Base-by-base conservation (phyloP, 257 asterid species). In the Solanum clarkiae region DNA sequence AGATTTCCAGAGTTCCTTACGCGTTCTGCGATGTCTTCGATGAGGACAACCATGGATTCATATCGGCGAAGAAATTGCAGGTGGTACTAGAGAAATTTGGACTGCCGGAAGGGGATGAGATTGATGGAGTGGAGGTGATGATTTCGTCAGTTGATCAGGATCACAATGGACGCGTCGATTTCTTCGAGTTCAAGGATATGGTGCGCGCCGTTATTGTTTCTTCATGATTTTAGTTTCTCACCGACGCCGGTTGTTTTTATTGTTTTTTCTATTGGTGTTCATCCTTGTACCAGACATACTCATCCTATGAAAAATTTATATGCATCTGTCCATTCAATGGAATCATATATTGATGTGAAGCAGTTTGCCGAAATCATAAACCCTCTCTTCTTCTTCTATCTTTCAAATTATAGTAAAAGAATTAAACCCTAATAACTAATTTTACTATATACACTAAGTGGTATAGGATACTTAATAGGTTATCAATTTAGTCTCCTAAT, bases 151-250 rank as follows among this genome's bases (percentile, higher is more conserved):
- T 93, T 7, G 98, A 94, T 62, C 90, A 70, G 84, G 91, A 94
- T 75, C 90, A 85, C 10, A 97, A 93, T 36, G 98, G 98, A 2
- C 93, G 88, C 6, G 98, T 94, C 7, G 98, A 93, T 84, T 94
- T 93, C 86, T 71, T 88, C 10, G 98, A 94, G 87, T 94, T 94
- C 85, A 94, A 92, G 91, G 93, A 94, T 40, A 94, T 94, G 98
- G 93, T 94, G 98, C 94, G 94, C 65, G 87, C 82, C 59, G 87
- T 90, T 74, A 79, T 65, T 6, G 88, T 88, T 69, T 89, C 89
- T 86, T 86, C 89, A 36, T 86, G 26, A 69, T 81, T 13, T 47
- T 22, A 7, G 14, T 74, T 70, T 40, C 8, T 14, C 40, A 7
- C 18, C n/a, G 57, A 7, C 36, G 57, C 42, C 0, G 1, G 62